Percentiles rank a stretch among this genome's conserved stretches.
Conservation (phyloP, 2,329 filamentous ascomycete genomes). For the Metarhizium guizhouense region DNA sequence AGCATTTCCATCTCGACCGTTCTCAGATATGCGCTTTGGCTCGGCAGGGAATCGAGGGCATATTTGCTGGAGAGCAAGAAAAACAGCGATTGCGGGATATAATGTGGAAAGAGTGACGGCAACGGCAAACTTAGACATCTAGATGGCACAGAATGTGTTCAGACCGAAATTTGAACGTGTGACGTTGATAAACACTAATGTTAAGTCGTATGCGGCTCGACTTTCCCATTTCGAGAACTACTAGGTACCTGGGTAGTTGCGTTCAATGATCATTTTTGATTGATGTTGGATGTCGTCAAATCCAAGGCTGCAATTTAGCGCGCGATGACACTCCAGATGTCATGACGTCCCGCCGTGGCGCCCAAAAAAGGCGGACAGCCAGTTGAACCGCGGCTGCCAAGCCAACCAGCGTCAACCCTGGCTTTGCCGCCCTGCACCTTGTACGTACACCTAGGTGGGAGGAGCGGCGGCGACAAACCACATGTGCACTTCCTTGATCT, state of each 20-base stretch:
- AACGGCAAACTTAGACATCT: background rate
- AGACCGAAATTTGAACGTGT: background rate
- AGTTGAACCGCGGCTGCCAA: slow-evolving; percentile 2
- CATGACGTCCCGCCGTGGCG: too few relatives aligned
- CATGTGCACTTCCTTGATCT: slow-evolving; percentile 1
- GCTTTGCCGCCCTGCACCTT: background rate
- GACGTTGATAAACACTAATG: background rate
- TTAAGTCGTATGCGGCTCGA: background rate
- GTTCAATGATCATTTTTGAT: too few relatives aligned
- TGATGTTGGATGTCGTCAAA: too few relatives aligned
- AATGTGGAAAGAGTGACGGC: slow-evolving; percentile 32
- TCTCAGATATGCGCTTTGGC: slow-evolving; percentile 43
- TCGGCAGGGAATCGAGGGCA: slow-evolving; percentile 51
- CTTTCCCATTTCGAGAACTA: too few relatives aligned
- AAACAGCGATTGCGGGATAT: slow-evolving; percentile 44
- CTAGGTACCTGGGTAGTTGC: too few relatives aligned
- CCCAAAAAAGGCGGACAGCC: too few relatives aligned
- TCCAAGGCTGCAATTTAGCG: too few relatives aligned
- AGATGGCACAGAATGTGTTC: background rate
- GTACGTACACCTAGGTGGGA: slow-evolving; percentile 1
- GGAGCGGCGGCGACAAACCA: background rate
- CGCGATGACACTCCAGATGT: too few relatives aligned
- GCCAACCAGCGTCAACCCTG: background rate
- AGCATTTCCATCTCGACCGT: slow-evolving; percentile 54
- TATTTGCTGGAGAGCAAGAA: slow-evolving; percentile 58